Evolutionary conservation across 2,329 filamentous ascomycete species (phyloP).

Genomic region (Fusarium agapanthi): DNA sequence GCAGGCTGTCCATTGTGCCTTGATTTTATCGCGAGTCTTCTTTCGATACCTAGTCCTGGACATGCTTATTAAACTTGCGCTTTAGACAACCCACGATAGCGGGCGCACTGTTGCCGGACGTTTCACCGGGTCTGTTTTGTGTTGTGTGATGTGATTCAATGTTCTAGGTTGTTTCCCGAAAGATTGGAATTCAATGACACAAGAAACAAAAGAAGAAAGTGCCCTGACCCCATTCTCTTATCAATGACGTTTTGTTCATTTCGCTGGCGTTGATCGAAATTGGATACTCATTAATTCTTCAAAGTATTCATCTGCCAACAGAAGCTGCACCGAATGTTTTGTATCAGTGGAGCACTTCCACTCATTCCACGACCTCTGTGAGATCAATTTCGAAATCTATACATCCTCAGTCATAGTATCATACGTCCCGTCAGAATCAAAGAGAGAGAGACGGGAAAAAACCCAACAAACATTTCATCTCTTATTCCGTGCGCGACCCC

Average conservation of each 20-base stretch:
- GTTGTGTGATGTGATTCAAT: slow-evolving; percentile 10
- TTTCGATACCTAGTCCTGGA: background rate
- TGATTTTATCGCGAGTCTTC: slow-evolving; percentile 6
- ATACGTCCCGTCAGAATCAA: background rate
- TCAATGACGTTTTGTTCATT: slow-evolving; percentile 34
- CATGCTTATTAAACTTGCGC: background rate
- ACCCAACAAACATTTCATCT: slow-evolving; percentile 5
- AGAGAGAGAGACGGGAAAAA: background rate
- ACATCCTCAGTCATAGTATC: background rate
- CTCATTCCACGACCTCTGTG: slow-evolving; percentile 1
- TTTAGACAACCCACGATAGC: background rate
- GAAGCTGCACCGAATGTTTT: background rate
- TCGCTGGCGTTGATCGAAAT: slow-evolving; percentile 29
- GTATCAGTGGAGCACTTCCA: slow-evolving; percentile 13
- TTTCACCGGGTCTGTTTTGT: slow-evolving; percentile 13
- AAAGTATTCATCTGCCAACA: background rate
- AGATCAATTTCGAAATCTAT: background rate
- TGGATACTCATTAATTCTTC: slow-evolving; percentile 6
- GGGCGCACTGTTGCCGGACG: slow-evolving; percentile 16
- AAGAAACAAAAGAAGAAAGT: slow-evolving; percentile 9
- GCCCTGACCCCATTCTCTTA: slow-evolving; percentile 26
- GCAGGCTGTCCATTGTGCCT: slow-evolving; percentile 2
- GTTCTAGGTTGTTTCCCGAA: slow-evolving; percentile 25
- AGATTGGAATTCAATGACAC: slow-evolving; percentile 9
- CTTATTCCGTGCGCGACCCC: slow-evolving; percentile 21